A percentile compares a stretch with the other conserved stretches of the same genome.
These are phyloP conservation scores for Ophiostoma triangulosporum DNA, from an alignment of 2,329 filamentous ascomycete genomes.

Conservation along the genomic window DNA sequence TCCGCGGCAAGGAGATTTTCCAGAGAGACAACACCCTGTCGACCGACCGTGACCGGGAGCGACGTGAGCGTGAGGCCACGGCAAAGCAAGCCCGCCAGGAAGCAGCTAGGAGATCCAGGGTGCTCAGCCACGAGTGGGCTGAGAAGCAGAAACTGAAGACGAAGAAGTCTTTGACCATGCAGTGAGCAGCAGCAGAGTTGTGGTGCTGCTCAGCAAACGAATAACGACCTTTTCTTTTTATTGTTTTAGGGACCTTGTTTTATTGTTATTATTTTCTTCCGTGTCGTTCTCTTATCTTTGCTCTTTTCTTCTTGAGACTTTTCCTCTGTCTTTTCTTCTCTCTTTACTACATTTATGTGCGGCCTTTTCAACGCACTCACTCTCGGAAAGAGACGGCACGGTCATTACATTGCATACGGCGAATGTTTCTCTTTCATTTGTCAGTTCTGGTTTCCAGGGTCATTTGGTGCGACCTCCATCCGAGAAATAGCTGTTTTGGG, in stretches of 20 bases:
- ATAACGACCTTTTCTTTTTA: not conserved
- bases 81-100: constrained; percentile 43
- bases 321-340: not conserved
- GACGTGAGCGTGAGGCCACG: constrained; percentile 37
- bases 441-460: too few species aligned
- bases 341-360: not conserved
- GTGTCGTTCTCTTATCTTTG: not conserved
- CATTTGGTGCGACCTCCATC: too few species aligned
- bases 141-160: constrained; percentile 23
- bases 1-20: constrained; percentile 40
- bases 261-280: not conserved
- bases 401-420: too few species aligned
- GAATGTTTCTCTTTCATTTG: too few species aligned
- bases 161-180: constrained; percentile 5
- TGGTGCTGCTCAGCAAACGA: not conserved
- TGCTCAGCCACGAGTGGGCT: constrained; percentile 47
- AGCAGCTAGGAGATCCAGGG: constrained; percentile 47
- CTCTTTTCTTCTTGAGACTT: not conserved
- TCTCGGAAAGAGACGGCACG: too few species aligned
- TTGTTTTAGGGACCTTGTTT: not conserved
- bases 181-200: not conserved
- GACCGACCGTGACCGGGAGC: constrained; percentile 38
- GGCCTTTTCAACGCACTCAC: too few species aligned
- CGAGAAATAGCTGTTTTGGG: too few species aligned
- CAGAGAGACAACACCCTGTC: constrained; percentile 35